Conservation (phyloP, 2,329 filamentous ascomycete genomes). For the Cytospora mali region DNA sequence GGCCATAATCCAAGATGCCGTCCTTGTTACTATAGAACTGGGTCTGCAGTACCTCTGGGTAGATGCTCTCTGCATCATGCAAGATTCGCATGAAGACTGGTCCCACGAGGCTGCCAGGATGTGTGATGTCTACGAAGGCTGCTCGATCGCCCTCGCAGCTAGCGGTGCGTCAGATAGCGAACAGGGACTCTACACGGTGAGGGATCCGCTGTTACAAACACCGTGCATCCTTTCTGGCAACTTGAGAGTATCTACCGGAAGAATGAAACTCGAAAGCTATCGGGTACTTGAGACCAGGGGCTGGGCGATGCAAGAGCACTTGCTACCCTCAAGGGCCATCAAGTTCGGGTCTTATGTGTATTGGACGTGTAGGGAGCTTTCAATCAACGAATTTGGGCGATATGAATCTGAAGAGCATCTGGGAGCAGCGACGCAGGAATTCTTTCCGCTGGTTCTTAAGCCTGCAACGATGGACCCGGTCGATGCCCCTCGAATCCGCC, state of each 20-base stretch:
- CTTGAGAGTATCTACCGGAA: not conserved
- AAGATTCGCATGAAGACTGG: slow-evolving; percentile 2
- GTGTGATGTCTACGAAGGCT: slow-evolving; percentile 4
- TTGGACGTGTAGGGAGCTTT: not conserved
- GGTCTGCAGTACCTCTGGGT: slow-evolving; percentile 9
- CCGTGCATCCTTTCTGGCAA: not conserved
- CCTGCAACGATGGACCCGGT: not conserved
- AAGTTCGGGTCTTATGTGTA: not conserved
- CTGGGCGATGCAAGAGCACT: not conserved
- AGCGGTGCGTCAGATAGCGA: not conserved
- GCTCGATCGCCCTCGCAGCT: not conserved
- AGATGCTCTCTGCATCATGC: slow-evolving; percentile 13
- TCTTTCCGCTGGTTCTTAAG: not conserved
- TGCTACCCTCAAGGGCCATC: not conserved
- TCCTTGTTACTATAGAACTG: not conserved
- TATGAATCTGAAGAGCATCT: not conserved
- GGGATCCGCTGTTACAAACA: not conserved
- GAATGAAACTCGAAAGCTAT: not conserved
- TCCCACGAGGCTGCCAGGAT: not conserved
- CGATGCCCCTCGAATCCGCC: not conserved
- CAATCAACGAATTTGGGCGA: not conserved
- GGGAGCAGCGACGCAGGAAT: no score
- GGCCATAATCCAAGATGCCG: slow-evolving; percentile 4
- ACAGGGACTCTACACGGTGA: not conserved
- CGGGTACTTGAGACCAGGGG: not conserved